Evolutionary conservation across 1,284 basidiomycete genomes (phyloP), one percentile per base, ranked within the genome.

Genomic region (Vanrija humicola): DNA sequence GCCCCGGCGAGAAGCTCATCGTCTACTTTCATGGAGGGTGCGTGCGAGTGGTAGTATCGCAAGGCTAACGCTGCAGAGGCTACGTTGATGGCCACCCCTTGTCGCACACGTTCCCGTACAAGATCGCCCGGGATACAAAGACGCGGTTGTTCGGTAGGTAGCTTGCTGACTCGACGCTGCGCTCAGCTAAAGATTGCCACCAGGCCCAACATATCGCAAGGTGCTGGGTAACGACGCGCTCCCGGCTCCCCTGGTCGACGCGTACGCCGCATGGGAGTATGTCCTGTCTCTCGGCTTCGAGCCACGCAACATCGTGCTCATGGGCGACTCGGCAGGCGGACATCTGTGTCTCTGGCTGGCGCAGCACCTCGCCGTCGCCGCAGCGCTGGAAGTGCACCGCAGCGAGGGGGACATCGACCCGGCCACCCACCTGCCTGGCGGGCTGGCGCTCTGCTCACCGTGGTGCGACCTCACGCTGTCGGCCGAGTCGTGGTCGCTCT

Each of bases 401-500:
- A 8, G 1, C n/a, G 34, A 34, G 12, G 9, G 9, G 34, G 34
- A 34, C 34, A 12, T 12, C 12, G 34, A 34, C 34, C 34, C 34
- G 34, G 34, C 34, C 34, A 4, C 9, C 16, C 45, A 44, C 0
- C 74, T 79, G 3, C 55, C 55, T 0, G 46, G 50, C 9, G 45
- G 46, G 26, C 46, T 56, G 14, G 55, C 50, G 6, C 55, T 56
- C 43, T 46, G 34, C 21, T 47, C 46, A 6, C 55, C 55, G 26
- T 52, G 55, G 55, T 50, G 50, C 49, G 54, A 55, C 49, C 29
- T 55, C 10, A 61, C 60, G 7, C 46, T 57, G 34, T 63, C 65
- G 3, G 55, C 64, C 34, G 52, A 63, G 14, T 55, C 52, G 12
- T 55, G 52, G 44, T 34, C 34, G 12, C 34, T 34, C 34, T 14